phyloP scores from a whole-genome alignment of 371 early-diverging fungal species.

The Sporodiniella umbellata region DNA sequence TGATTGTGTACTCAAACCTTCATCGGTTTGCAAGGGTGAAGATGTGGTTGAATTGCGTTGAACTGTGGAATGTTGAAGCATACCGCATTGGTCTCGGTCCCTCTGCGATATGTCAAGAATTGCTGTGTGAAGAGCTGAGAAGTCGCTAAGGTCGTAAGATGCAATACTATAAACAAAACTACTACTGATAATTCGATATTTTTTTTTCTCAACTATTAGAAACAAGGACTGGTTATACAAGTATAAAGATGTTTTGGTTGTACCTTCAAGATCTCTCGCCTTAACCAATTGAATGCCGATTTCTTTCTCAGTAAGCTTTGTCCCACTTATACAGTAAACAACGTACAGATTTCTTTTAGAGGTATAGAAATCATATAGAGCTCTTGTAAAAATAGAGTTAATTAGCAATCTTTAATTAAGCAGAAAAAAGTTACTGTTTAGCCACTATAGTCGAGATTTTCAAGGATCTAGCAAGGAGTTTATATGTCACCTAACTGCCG shows the following conservation, averaged over 20 bases:
- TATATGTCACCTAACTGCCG: conserved; percentile 24
- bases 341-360: conserved; percentile 1
- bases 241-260: background rate
- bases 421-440: conserved; percentile 14
- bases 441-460: conserved; percentile 14
- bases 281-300: conserved; percentile 13
- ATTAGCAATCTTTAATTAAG: background rate
- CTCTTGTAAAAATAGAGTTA: conserved; percentile 1
- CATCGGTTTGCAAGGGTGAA: no score
- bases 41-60: background rate
- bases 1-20: no score
- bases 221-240: background rate
- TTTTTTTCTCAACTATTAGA: conserved; percentile 7
- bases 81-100: conserved; percentile 12
- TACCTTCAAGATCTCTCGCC: conserved; percentile 16
- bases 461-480: conserved; percentile 13
- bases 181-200: conserved; percentile 5
- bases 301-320: background rate
- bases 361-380: conserved; percentile 12
- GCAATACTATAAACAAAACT: conserved; percentile 15
- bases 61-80: conserved; percentile 3
- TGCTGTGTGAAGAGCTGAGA: conserved; percentile 7
- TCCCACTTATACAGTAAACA: conserved; percentile 14
- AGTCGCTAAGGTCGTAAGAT: conserved; percentile 3
- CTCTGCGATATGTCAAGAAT: conserved; percentile 8